These are phyloP conservation scores for Metschnikowia hibisci DNA, from an alignment of 805 yeast species.

Conservation along the genomic window DNA sequence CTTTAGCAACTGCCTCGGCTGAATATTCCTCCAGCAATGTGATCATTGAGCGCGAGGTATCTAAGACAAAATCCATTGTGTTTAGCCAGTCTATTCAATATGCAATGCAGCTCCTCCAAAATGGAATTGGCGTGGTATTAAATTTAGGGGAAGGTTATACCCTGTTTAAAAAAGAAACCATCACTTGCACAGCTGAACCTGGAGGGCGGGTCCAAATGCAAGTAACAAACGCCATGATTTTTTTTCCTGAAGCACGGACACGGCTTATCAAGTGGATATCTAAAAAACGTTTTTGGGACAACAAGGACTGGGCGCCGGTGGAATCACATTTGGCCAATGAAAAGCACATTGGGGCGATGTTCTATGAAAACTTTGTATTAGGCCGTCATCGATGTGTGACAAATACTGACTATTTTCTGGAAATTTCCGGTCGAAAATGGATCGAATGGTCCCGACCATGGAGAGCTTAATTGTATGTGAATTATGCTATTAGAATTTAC, in stretches of 20 bases:
- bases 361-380: slow-evolving; percentile 10
- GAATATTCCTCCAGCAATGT: slow-evolving; percentile 9
- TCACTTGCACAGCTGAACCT: slow-evolving; percentile 15
- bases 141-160: slow-evolving; percentile 6
- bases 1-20: slow-evolving; percentile 13
- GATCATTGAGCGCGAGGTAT: slow-evolving; percentile 11
- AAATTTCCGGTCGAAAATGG: slow-evolving; percentile 9
- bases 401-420: slow-evolving; percentile 11
- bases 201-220: slow-evolving; percentile 18
- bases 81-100: slow-evolving; percentile 8
- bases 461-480: neutral
- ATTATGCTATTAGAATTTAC: too few species aligned
- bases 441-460: slow-evolving; percentile 10
- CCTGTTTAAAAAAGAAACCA: slow-evolving; percentile 10
- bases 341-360: slow-evolving; percentile 12
- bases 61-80: slow-evolving; percentile 2
- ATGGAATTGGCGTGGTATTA: slow-evolving; percentile 6
- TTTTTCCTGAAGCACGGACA: slow-evolving; percentile 15
- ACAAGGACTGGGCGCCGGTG: slow-evolving; percentile 11
- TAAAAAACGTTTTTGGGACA: slow-evolving; percentile 1
- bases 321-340: slow-evolving; percentile 10
- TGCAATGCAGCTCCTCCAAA: slow-evolving; percentile 4
- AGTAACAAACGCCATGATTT: slow-evolving; percentile 15
- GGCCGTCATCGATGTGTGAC: slow-evolving; percentile 18
- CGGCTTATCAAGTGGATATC: slow-evolving; percentile 7